Base-by-base conservation (phyloP, 495 filamentous ascomycete genomes). In the Penicillium longicatenatum region DNA sequence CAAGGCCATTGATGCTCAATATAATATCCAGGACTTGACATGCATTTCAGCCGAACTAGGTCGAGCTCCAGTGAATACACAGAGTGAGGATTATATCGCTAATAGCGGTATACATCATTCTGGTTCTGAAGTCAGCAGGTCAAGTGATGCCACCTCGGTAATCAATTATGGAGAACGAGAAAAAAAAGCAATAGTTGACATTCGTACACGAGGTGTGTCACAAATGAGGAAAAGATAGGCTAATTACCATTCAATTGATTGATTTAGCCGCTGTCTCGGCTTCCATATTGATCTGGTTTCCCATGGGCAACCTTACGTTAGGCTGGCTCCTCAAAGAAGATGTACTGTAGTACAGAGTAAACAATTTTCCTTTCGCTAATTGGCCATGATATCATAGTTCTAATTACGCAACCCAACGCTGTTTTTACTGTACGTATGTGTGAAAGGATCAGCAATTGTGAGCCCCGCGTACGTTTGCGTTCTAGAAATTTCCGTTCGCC, bases 401-500 rank as follows among this genome's bases (percentile, higher is more conserved):
- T 12, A 26, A 26, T 26, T 6, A 26, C 7, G 26, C 26, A 6
- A 26, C 26, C 4, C 26, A 26, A 35, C 12, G 0, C 12, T 35
- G 9, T 0, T 35, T 4, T 12, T n/a, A n/a, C n/a, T n/a, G n/a
- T n/a, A n/a, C n/a, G n/a, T n/a, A 14, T 35, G 4, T 35, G 10
- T 35, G 9, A 39, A 39, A 29, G 10, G 45, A 48, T 48, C 45
- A 31, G 16, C 45, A 29, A 46, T 46, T 29, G 6, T 16, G 31
- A 46, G 20, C 44, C 3, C 26, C 26, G 4, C 22, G 44, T 22
- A 46, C 22, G 7, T 8, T 30, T n/a, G 21, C 20, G 3, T 47
- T 47, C 44, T 47, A 47, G 44, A 47, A 31, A 48, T 48, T 29
- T 48, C 24, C 29, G 22, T 48, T 48, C 16, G 11, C 45, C 45